These are phyloP conservation scores for Penicillium odoratum DNA, from an alignment of 495 filamentous ascomycete genomes.

Conservation along the genomic window DNA sequence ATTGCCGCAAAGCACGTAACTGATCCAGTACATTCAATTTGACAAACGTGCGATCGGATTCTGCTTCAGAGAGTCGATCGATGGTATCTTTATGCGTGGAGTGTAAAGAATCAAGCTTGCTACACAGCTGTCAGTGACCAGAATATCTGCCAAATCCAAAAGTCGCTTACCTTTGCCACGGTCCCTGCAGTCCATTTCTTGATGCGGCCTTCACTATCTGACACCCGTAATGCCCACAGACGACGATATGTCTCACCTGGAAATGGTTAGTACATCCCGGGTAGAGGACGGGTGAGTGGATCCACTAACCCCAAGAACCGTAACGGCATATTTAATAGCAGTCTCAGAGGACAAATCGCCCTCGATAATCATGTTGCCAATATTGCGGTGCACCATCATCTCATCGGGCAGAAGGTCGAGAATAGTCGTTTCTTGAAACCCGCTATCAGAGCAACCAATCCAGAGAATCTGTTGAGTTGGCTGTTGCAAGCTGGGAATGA, in stretches of 20 bases:
- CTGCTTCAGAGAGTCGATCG: conserved; percentile 10
- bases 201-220: conserved; percentile 32
- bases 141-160: background rate
- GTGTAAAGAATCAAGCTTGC: conserved; percentile 20
- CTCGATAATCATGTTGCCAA: conserved; percentile 40
- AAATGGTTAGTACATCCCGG: conserved; percentile 7
- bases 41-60: conserved; percentile 23
- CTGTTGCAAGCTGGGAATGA: conserved; percentile 31
- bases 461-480: conserved; percentile 40
- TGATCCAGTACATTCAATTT: conserved; percentile 28
- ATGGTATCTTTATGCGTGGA: conserved; percentile 16
- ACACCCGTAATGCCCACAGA: conserved; percentile 49
- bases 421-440: conserved; percentile 34
- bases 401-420: conserved; percentile 37
- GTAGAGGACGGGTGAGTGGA: background rate
- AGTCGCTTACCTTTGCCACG: conserved; percentile 21
- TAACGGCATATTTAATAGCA: conserved; percentile 36
- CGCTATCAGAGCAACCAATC: conserved; percentile 45
- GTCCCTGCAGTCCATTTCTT: conserved; percentile 20
- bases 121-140: conserved; percentile 5
- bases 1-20: conserved; percentile 15
- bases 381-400: conserved; percentile 42
- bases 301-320: conserved; percentile 30
- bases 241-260: conserved; percentile 43
- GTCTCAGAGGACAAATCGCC: conserved; percentile 35